Conservation (phyloP, 2,329 filamentous ascomycete genomes). For the Pyrenochaeta sp. region DNA sequence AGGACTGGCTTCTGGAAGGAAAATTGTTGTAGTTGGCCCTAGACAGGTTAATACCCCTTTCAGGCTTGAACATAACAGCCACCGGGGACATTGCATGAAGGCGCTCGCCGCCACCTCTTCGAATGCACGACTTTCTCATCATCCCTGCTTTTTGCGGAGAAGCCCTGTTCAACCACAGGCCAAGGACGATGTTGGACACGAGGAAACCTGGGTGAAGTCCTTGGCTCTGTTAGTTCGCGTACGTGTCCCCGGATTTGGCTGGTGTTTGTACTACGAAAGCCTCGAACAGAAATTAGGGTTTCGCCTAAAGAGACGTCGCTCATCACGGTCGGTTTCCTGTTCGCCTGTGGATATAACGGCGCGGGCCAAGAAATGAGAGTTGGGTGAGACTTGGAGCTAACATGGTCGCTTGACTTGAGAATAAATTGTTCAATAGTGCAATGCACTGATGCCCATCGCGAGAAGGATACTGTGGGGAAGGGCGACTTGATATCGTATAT, state of each 20-base stretch:
- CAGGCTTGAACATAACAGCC: neutral
- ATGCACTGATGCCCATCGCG: constrained; percentile 32
- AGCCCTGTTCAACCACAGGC: constrained; percentile 10
- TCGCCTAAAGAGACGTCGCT: constrained; percentile 12
- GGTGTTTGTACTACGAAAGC: constrained; percentile 1
- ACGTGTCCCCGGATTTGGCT: constrained; percentile 9
- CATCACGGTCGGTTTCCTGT: neutral
- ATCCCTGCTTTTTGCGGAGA: constrained; percentile 28
- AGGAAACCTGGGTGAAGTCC: constrained; percentile 18
- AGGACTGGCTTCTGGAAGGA: neutral
- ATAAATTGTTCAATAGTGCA: constrained; percentile 28
- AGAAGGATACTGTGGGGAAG: neutral
- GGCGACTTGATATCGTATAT: neutral
- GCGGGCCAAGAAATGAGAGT: neutral
- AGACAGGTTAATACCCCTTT: neutral
- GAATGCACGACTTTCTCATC: constrained; percentile 5
- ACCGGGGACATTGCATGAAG: constrained; percentile 1
- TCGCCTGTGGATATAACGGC: neutral
- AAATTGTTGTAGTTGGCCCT: neutral
- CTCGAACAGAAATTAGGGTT: constrained; percentile 6
- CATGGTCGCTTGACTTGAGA: constrained; percentile 17
- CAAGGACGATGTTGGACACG: constrained; percentile 1
- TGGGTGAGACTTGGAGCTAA: neutral
- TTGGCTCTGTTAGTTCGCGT: constrained; percentile 10
- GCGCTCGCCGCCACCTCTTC: constrained; percentile 1